A percentile compares a stretch with the other conserved stretches of the same genome.
phyloP scores from a whole-genome alignment of 371 early-diverging fungal species.

The Parasitella parasitica region DNA sequence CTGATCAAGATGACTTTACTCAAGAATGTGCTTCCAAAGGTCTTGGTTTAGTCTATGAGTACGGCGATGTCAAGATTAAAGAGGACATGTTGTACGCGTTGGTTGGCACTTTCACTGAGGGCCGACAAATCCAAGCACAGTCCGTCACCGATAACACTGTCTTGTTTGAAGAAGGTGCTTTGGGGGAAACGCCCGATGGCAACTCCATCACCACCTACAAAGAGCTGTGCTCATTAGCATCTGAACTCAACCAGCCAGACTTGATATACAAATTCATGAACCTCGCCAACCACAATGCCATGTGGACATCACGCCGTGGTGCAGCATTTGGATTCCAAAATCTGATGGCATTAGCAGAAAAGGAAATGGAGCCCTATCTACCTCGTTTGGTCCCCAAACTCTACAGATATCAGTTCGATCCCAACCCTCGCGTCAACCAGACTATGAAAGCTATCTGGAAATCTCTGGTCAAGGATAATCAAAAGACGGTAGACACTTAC shows the following conservation, averaged over 20 bases:
- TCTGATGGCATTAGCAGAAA: conserved; percentile 76
- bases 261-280: conserved; percentile 95
- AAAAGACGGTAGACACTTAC: conserved; percentile 75
- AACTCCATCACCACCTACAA: conserved; percentile 81
- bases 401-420: conserved; percentile 86
- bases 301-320: conserved; percentile 91
- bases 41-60: conserved; percentile 83
- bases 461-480: conserved; percentile 75
- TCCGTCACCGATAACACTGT: conserved; percentile 79
- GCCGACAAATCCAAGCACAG: conserved; percentile 56
- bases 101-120: conserved; percentile 64
- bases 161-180: conserved; percentile 67
- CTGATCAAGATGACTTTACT: conserved; percentile 82
- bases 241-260: conserved; percentile 92
- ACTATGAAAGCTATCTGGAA: conserved; percentile 92
- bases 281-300: conserved; percentile 86
- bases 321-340: conserved; percentile 87
- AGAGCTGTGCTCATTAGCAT: conserved; percentile 83
- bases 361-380: conserved; percentile 76
- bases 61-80: conserved; percentile 72
- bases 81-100: conserved; percentile 63
- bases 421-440: conserved; percentile 80
- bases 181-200: conserved; percentile 84
- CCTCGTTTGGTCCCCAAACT: conserved; percentile 80
- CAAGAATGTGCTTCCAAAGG: conserved; percentile 88